Percentiles rank a stretch among this genome's conserved stretches.
phyloP scores from a whole-genome alignment of 2,329 filamentous ascomycete genomes.

The Colletotrichum spinosum region DNA sequence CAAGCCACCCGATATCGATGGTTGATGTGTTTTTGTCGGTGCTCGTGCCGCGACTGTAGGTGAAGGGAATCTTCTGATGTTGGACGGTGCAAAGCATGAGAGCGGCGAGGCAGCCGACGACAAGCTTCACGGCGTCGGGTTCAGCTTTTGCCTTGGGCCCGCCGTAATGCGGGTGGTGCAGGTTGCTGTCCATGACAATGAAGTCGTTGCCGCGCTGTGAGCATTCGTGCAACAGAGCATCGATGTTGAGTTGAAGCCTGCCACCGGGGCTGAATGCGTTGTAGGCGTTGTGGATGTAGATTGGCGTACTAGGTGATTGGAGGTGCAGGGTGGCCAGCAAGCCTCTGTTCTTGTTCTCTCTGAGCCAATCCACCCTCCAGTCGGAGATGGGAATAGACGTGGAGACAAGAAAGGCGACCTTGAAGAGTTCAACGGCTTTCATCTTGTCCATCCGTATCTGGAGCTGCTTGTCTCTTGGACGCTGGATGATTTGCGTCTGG shows the following conservation, averaged over 20 bases:
- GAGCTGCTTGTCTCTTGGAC: too few relatives aligned
- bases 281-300: neutral
- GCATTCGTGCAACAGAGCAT: neutral
- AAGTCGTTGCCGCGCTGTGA: neutral
- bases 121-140: neutral
- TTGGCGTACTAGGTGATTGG: neutral
- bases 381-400: slow-evolving; percentile 1
- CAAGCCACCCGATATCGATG: slow-evolving; percentile 1
- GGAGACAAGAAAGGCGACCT: slow-evolving; percentile 4
- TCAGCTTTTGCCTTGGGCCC: neutral
- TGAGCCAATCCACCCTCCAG: neutral
- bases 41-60: neutral
- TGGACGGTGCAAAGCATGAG: neutral
- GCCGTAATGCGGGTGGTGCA: neutral
- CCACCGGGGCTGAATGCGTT: neutral
- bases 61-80: neutral
- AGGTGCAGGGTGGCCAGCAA: neutral
- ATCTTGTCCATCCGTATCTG: neutral
- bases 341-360: neutral
- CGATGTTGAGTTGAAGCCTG: neutral
- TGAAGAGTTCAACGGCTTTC: neutral
- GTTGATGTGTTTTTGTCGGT: neutral
- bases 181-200: neutral
- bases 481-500: too few relatives aligned
- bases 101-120: neutral